Percentiles rank a stretch among this genome's conserved stretches.
Evolutionary conservation across 177 flowering plant species (phyloP).

Genomic region (Vitis hybrid): DNA sequence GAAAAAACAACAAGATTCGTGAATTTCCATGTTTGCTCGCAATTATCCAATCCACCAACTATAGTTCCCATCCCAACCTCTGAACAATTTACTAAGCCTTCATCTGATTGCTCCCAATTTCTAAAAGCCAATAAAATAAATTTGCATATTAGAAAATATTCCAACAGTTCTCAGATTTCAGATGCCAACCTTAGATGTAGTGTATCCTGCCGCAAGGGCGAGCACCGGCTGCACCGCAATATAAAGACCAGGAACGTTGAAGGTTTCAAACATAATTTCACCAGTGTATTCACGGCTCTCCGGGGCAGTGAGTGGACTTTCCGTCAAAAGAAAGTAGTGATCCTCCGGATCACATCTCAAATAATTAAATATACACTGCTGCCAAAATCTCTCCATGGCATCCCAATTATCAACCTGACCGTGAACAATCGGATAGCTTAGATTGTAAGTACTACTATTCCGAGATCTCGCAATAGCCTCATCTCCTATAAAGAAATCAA

Average conservation of each 20-base stretch:
- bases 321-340: slow-evolving; percentile 92
- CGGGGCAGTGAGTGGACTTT: slow-evolving; percentile 94
- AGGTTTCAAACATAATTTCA: slow-evolving; percentile 99
- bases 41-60: no score
- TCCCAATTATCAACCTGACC: slow-evolving; percentile 99
- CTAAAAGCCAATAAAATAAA: background rate
- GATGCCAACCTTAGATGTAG: slow-evolving; percentile 83
- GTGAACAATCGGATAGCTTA: slow-evolving; percentile 77
- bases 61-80: background rate
- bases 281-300: slow-evolving; percentile 97
- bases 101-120: no score
- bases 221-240: slow-evolving; percentile 99
- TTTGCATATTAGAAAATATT: background rate
- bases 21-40: no score
- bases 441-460: slow-evolving; percentile 75
- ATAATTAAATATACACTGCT: slow-evolving; percentile 95
- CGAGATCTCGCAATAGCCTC: slow-evolving; percentile 76
- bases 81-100: background rate
- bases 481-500: slow-evolving; percentile 92
- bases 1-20: no score
- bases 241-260: slow-evolving; percentile 98
- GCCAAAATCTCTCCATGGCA: slow-evolving; percentile 99
- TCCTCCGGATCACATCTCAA: slow-evolving; percentile 98
- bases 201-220: slow-evolving; percentile 98
- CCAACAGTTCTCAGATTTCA: no score